Base-by-base conservation (phyloP, 345 rosid species). In the Lepidium sativum region DNA sequence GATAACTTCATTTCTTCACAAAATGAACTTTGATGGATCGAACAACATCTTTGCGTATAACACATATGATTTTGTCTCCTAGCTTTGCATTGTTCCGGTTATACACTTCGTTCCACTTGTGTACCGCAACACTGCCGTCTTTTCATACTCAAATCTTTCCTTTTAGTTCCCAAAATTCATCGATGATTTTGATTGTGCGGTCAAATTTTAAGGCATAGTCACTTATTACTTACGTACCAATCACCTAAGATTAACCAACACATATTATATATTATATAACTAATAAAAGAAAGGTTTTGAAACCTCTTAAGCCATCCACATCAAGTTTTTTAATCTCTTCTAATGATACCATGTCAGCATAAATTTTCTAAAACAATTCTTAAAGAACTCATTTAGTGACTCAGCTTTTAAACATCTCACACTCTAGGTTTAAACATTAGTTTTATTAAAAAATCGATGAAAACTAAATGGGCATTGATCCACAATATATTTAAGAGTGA, bases 11-110 rank as follows among this genome's bases (percentile, higher is more conserved):
- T 0, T 63, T 29, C 43, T 13, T 70, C 2, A 72, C 8, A 34
- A 72, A 65, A 9, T 65, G 76, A 18, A 40, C 14, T 14, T 57
- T 72, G 60, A 72, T 35, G 42, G 54, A 15, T 4, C 18, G 13
- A 33, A 65, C 70, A 33, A 71, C 21, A 15, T 4, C n/a, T 41
- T 57, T 11, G 5, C 71, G 66, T n/a, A 57, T 0, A 50, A 72
- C 76, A 35, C 76, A 72, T 9, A 72, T 25, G 48, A 72, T 41
- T 4, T 6, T 0, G 6, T 50, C 76, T 33, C 13, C 54, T 0
- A 9, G 5, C 14, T 21, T 57, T 5, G 14, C 40, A 4, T 50
- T 15, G 54, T 65, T 71, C 33, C 75, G 64, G 3, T 33, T 32
- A 1, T 21, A 56, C 6, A 71, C 57, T 13, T 56, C 33, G 1